phyloP scores from a whole-genome alignment of 2,329 filamentous ascomycete genomes.

The Cytospora leucostoma region DNA sequence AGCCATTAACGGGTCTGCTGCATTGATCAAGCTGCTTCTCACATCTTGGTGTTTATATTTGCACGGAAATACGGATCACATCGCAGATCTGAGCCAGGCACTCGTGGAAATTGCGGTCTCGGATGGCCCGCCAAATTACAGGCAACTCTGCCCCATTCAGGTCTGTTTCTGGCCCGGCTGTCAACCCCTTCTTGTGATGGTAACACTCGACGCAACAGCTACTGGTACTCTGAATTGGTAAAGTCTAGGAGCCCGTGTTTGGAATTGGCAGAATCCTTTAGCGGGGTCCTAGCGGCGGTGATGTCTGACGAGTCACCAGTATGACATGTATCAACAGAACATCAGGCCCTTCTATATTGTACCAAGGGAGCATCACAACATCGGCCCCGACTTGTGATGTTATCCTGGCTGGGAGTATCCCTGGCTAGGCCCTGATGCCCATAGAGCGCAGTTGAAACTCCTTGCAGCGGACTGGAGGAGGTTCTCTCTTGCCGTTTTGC shows the following conservation, averaged over 20 bases:
- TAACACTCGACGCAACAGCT: conserved; percentile 24
- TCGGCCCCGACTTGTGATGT: not conserved
- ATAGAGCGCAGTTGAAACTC: not conserved
- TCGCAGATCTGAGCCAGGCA: conserved; percentile 7
- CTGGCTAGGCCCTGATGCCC: not conserved
- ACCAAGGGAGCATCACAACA: not conserved
- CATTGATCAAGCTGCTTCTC: not conserved
- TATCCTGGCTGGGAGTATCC: not conserved
- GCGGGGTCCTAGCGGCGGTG: conserved; percentile 22
- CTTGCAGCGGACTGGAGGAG: not conserved
- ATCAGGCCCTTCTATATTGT: not conserved
- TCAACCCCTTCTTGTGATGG: conserved; percentile 18
- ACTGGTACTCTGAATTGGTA: conserved; percentile 3
- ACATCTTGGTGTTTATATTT: not conserved
- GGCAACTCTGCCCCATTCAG: conserved; percentile 21
- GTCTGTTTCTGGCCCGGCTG: conserved; percentile 25
- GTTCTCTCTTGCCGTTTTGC: not conserved
- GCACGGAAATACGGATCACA: not conserved
- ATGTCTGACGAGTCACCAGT: conserved; percentile 7
- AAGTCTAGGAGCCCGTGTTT: conserved; percentile 12
- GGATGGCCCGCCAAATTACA: conserved; percentile 28
- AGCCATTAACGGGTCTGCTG: not conserved
- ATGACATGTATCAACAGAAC: too few species aligned
- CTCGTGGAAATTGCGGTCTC: conserved; percentile 21
- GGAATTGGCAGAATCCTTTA: conserved; percentile 21